Evolutionary conservation across 495 filamentous ascomycete species (phyloP).

Genomic region (Monascus purpureus): DNA sequence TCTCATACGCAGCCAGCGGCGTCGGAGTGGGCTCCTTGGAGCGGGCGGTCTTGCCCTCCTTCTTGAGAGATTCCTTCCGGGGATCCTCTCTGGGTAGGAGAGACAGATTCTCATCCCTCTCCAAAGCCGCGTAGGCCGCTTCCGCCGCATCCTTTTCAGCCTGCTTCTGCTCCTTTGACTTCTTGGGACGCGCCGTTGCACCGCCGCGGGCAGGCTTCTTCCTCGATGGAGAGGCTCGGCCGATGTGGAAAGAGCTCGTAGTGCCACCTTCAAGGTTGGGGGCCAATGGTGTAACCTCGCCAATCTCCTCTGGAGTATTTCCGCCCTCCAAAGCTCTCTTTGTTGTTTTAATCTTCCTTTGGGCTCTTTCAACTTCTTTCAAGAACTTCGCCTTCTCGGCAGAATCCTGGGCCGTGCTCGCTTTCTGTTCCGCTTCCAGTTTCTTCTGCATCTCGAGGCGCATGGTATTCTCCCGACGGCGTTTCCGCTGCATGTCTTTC

Average conservation of each 20-base stretch:
- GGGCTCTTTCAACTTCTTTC: conserved; percentile 66
- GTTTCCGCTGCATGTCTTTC: conserved; percentile 98
- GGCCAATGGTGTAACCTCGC: conserved; percentile 59
- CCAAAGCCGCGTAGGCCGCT: conserved; percentile 71
- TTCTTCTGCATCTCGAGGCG: conserved; percentile 76
- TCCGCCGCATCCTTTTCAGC: conserved; percentile 88
- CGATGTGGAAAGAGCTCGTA: conserved; percentile 70
- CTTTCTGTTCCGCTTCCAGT: conserved; percentile 61
- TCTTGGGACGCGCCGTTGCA: conserved; percentile 50
- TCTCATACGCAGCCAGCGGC: conserved; percentile 47
- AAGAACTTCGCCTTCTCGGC: conserved; percentile 63
- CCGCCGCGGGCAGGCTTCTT: conserved; percentile 52
- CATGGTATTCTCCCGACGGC: conserved; percentile 91
- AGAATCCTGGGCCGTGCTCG: conserved; percentile 59
- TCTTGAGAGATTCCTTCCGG: conserved; percentile 29
- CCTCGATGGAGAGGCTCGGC: conserved; percentile 48
- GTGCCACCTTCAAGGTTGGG: conserved; percentile 79
- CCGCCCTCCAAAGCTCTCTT: conserved; percentile 70
- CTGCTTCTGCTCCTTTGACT: conserved; percentile 94
- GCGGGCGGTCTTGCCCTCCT: conserved; percentile 42
- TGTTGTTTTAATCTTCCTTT: conserved; percentile 78
- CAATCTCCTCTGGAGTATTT: conserved; percentile 65
- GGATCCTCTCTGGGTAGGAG: conserved; percentile 54
- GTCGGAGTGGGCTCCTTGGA: conserved; percentile 50
- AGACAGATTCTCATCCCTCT: conserved; percentile 61